Evolutionary conservation across 768 basidiomycete genomes (phyloP).

Genomic region (Tylopilus plumbeoviolaceoides): DNA sequence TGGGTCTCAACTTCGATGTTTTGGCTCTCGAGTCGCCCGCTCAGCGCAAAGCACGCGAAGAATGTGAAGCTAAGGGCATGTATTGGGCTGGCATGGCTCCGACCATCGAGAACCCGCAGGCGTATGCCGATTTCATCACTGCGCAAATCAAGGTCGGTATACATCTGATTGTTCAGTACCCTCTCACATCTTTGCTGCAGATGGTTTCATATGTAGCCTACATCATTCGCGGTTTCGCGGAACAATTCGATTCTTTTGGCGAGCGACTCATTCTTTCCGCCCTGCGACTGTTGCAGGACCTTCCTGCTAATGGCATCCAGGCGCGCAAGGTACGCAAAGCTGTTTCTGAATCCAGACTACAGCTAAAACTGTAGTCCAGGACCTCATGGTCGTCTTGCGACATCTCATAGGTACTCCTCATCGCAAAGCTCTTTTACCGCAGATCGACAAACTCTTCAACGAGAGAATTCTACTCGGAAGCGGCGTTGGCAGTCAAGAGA

Average conservation of each 20-base stretch:
- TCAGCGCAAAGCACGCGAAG: constrained; percentile 71
- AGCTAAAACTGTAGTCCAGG: constrained; percentile 41
- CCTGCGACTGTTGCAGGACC: constrained; percentile 88
- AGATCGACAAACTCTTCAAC: constrained; percentile 87
- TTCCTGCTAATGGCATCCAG: constrained; percentile 78
- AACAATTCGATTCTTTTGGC: constrained; percentile 67
- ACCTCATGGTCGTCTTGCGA: constrained; percentile 87
- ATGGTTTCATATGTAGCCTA: constrained; percentile 91
- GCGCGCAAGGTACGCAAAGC: constrained; percentile 63
- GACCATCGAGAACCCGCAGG: constrained; percentile 62
- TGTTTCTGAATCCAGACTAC: neutral
- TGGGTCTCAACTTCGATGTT: constrained; percentile 76
- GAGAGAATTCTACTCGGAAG: constrained; percentile 86
- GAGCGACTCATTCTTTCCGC: constrained; percentile 78
- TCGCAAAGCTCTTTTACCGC: constrained; percentile 70
- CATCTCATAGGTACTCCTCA: constrained; percentile 82
- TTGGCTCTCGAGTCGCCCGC: constrained; percentile 77
- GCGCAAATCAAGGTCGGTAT: constrained; percentile 81
- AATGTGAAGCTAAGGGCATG: constrained; percentile 76
- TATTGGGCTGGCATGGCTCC: constrained; percentile 82
- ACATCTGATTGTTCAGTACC: neutral
- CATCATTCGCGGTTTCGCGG: constrained; percentile 67
- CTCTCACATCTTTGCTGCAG: constrained; percentile 36
- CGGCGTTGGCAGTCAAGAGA: constrained; percentile 80
- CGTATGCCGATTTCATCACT: constrained; percentile 80